A percentile compares a stretch with the other conserved stretches of the same genome.
Conservation (phyloP, 2,329 filamentous ascomycete genomes). For the Xylaria sp. region DNA sequence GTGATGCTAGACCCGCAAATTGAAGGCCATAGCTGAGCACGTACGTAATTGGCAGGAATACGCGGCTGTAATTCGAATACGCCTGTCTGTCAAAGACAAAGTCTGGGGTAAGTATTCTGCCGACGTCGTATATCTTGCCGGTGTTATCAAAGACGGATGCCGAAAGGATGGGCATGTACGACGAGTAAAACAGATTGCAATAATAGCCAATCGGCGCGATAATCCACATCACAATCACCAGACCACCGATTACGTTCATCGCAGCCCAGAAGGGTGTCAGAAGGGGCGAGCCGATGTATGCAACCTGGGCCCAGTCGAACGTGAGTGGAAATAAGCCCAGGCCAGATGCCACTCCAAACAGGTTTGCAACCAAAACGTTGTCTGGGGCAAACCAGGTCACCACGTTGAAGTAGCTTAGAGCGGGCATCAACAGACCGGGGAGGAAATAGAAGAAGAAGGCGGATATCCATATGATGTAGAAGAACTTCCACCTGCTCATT, state of each 20-base stretch:
- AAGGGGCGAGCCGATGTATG: constrained; percentile 82
- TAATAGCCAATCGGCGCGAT: constrained; percentile 81
- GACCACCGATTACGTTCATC: constrained; percentile 79
- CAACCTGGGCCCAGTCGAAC: constrained; percentile 90
- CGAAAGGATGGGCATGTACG: constrained; percentile 86
- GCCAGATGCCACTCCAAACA: constrained; percentile 85
- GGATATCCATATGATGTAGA: constrained; percentile 70
- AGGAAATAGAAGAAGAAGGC: constrained; percentile 84
- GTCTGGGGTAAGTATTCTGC: constrained; percentile 74
- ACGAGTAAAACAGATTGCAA: constrained; percentile 75
- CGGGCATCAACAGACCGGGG: constrained; percentile 79
- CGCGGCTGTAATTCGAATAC: constrained; percentile 79
- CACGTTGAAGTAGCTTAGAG: constrained; percentile 86
- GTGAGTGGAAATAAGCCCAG: constrained; percentile 83
- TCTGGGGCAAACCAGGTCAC: constrained; percentile 87
- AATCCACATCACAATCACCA: constrained; percentile 85
- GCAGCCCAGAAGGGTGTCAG: constrained; percentile 86
- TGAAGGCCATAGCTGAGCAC: constrained; percentile 85
- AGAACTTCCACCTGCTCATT: constrained; percentile 83
- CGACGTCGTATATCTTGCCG: constrained; percentile 78
- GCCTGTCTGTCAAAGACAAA: constrained; percentile 78
- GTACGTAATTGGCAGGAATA: constrained; percentile 86
- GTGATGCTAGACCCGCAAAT: constrained; percentile 78
- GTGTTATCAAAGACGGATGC: constrained; percentile 85
- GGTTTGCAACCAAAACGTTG: constrained; percentile 82